phyloP scores from a whole-genome alignment of 805 yeast species.

The Suhomyces emberorum region DNA sequence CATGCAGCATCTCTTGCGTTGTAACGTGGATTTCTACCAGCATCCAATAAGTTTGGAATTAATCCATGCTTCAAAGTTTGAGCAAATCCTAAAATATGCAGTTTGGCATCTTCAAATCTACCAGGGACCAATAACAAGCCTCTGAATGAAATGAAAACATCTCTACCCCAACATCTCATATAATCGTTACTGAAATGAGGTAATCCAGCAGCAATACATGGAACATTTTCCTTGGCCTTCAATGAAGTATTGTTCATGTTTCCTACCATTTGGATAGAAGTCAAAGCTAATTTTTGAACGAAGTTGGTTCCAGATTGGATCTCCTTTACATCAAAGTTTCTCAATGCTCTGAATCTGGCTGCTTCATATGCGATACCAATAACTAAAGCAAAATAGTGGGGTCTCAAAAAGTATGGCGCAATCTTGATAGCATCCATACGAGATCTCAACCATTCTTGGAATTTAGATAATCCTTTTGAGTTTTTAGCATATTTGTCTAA shows the following conservation, averaged over 20 bases:
- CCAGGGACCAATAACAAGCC: slow-evolving; percentile 80
- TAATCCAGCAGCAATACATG: slow-evolving; percentile 91
- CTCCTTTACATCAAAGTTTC: slow-evolving; percentile 45
- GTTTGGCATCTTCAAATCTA: slow-evolving; percentile 72
- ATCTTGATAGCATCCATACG: slow-evolving; percentile 60
- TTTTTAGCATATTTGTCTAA: slow-evolving; percentile 49
- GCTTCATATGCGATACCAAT: slow-evolving; percentile 84
- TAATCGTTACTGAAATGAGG: slow-evolving; percentile 90
- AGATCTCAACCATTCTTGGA: slow-evolving; percentile 65
- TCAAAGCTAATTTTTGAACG: slow-evolving; percentile 73
- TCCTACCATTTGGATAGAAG: slow-evolving; percentile 87
- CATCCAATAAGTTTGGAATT: slow-evolving; percentile 88
- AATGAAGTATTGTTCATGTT: slow-evolving; percentile 69
- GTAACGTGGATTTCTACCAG: slow-evolving; percentile 90
- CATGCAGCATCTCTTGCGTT: slow-evolving; percentile 97
- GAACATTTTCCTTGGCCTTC: slow-evolving; percentile 56
- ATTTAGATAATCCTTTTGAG: slow-evolving; percentile 48
- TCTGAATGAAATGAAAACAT: slow-evolving; percentile 82
- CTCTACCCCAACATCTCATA: slow-evolving; percentile 99
- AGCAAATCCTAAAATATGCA: slow-evolving; percentile 83
- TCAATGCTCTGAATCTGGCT: slow-evolving; percentile 63
- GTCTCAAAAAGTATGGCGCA: slow-evolving; percentile 78
- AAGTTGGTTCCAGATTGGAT: slow-evolving; percentile 66
- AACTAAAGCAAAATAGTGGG: slow-evolving; percentile 83
- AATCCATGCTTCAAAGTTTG: slow-evolving; percentile 91